Evolutionary conservation across 352 stramenopile genomes (phyloP).

Genomic region (Pelagophyceae sp.): DNA sequence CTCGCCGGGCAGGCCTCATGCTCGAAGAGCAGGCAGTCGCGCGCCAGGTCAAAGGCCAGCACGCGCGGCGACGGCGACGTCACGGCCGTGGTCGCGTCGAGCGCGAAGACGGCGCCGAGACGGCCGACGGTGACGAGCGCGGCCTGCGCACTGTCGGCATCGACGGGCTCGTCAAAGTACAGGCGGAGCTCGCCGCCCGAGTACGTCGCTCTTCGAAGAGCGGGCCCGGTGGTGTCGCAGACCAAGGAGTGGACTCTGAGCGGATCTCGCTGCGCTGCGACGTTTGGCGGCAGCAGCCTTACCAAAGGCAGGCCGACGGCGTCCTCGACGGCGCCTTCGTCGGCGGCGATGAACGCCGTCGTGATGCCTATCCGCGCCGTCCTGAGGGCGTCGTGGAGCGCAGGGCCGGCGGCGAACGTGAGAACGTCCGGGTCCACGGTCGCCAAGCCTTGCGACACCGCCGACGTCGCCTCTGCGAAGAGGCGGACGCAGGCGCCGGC

Average conservation of each 20-base stretch:
- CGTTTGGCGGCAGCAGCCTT: neutral
- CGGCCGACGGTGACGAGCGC: too few species aligned
- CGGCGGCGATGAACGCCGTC: neutral
- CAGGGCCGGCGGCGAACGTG: neutral
- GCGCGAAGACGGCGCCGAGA: neutral
- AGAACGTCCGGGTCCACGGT: neutral
- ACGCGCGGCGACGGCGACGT: neutral
- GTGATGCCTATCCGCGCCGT: too few species aligned
- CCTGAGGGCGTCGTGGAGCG: neutral
- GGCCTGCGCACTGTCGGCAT: too few species aligned
- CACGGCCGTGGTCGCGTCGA: neutral
- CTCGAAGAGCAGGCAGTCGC: too few species aligned
- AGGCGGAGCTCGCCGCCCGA: neutral
- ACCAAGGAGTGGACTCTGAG: neutral
- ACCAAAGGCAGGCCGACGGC: neutral
- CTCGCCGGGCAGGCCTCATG: too few species aligned
- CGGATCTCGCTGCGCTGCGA: neutral
- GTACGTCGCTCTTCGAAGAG: neutral
- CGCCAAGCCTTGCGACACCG: too few species aligned
- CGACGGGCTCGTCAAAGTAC: neutral
- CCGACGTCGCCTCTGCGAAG: neutral
- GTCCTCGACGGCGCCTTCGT: neutral
- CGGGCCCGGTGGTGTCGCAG: neutral
- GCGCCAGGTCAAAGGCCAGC: neutral
- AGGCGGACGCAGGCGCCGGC: neutral